phyloP scores from a whole-genome alignment of 306 rosid genomes.

The Cercis canadensis region DNA sequence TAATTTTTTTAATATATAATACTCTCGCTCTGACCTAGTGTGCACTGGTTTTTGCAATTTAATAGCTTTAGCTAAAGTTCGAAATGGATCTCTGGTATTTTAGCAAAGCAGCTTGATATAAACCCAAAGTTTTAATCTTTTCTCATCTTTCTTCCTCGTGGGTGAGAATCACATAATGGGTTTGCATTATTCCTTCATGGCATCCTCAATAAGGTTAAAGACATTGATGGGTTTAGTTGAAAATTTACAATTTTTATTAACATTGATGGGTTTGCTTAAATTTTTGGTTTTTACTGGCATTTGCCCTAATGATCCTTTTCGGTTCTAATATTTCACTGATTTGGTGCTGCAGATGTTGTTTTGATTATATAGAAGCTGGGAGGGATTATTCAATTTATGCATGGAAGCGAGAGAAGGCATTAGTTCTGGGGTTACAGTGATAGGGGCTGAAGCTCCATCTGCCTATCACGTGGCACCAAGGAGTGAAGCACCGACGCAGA shows the following conservation, averaged over 20 bases:
- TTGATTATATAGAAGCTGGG: conserved; percentile 28
- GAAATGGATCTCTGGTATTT: conserved; percentile 31
- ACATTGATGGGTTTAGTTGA: conserved; percentile 1
- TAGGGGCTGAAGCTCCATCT: conserved; percentile 87
- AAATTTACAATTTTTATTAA: too few relatives aligned
- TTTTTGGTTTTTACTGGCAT: conserved; percentile 3
- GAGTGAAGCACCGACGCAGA: conserved; percentile 59
- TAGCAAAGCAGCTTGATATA: conserved; percentile 8
- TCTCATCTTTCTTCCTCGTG: conserved; percentile 1
- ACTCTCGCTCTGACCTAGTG: conserved; percentile 9
- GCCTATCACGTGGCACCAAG: conserved; percentile 86
- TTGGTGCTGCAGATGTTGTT: conserved; percentile 52
- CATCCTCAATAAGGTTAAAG: conserved; percentile 39
- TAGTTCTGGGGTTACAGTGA: conserved; percentile 75
- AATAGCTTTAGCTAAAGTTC: conserved; percentile 6
- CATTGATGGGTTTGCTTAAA: neutral
- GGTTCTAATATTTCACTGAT: neutral
- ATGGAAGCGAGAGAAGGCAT: conserved; percentile 86
- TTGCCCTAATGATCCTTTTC: neutral
- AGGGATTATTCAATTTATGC: conserved; percentile 39
- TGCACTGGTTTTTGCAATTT: conserved; percentile 6
- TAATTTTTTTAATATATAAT: neutral
- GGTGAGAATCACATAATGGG: conserved; percentile 31
- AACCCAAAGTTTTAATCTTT: conserved; percentile 21
- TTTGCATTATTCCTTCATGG: conserved; percentile 32